Percentiles rank a stretch among this genome's conserved stretches.
Evolutionary conservation across 2,329 filamentous ascomycete species (phyloP).

Genomic region (Cladobotryum mycophilum): DNA sequence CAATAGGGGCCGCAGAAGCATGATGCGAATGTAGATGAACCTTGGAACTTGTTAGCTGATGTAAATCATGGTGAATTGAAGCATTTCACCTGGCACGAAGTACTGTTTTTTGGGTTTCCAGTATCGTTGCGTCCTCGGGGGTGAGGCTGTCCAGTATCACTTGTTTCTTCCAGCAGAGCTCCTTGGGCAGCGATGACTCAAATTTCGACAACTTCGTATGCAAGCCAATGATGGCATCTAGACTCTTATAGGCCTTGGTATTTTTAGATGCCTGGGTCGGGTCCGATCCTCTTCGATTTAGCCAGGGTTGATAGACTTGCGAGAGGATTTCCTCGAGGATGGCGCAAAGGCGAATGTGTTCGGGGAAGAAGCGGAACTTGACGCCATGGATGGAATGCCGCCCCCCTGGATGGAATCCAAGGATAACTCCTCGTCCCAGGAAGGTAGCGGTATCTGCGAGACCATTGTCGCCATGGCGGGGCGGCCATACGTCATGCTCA

Average conservation of each 20-base stretch:
- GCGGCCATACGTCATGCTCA: constrained; percentile 33
- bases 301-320: constrained; percentile 24
- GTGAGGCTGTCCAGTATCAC: not conserved
- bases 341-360: constrained; percentile 15
- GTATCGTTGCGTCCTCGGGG: not conserved
- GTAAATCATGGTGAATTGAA: not conserved
- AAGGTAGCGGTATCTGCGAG: constrained; percentile 8
- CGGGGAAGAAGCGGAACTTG: constrained; percentile 13
- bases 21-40: constrained; percentile 12
- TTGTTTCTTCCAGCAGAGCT: constrained; percentile 2
- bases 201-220: constrained; percentile 11
- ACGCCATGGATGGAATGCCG: not conserved
- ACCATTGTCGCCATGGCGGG: constrained; percentile 26
- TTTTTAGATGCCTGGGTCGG: not conserved
- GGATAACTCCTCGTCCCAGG: not conserved
- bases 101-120: not conserved
- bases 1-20: constrained; percentile 16
- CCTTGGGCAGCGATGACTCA: constrained; percentile 4
- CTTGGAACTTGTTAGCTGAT: not conserved
- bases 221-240: constrained; percentile 7
- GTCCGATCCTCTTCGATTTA: constrained; percentile 1
- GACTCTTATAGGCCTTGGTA: not conserved
- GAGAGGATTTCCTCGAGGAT: constrained; percentile 25
- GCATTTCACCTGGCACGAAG: constrained; percentile 2
- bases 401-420: not conserved